These are phyloP conservation scores for Spathaspora boniae DNA, from an alignment of 805 yeast species.

Conservation along the genomic window DNA sequence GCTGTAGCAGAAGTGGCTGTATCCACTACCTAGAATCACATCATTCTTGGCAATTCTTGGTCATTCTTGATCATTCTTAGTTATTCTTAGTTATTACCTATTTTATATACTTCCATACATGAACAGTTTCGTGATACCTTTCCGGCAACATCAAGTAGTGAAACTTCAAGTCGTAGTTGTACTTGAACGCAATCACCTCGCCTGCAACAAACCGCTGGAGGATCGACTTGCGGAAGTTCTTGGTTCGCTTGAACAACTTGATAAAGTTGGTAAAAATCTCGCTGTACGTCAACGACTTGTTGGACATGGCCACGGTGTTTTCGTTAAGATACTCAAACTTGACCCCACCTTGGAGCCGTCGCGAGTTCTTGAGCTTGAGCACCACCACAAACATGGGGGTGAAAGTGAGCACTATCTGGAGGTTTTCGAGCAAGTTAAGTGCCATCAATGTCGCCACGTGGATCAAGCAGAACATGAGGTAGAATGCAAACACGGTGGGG, in stretches of 20 bases:
- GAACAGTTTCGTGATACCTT: slow-evolving; percentile 22
- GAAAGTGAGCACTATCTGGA: slow-evolving; percentile 68
- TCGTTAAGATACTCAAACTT: slow-evolving; percentile 23
- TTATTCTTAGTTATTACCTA: background rate
- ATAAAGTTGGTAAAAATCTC: slow-evolving; percentile 34
- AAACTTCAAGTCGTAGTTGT: slow-evolving; percentile 23
- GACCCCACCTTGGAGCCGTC: slow-evolving; percentile 55
- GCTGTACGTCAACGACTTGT: slow-evolving; percentile 34
- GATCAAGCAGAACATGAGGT: slow-evolving; percentile 63
- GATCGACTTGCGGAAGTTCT: slow-evolving; percentile 23
- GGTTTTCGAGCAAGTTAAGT: slow-evolving; percentile 53
- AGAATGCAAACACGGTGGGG: slow-evolving; percentile 88
- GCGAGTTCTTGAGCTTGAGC: slow-evolving; percentile 74
- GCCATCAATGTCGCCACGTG: slow-evolving; percentile 49
- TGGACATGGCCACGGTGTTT: slow-evolving; percentile 21
- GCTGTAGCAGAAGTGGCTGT: background rate
- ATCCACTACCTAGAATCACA: background rate
- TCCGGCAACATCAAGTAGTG: slow-evolving; percentile 36
- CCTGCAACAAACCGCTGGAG: slow-evolving; percentile 26
- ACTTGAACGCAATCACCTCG: slow-evolving; percentile 20
- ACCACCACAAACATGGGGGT: slow-evolving; percentile 83
- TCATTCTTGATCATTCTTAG: background rate
- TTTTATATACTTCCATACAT: slow-evolving; percentile 20
- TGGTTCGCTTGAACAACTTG: slow-evolving; percentile 25
- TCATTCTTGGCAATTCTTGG: background rate